Base-by-base conservation (phyloP, 2,329 filamentous ascomycete species). In the Pseudocercospora pini-densiflorae region DNA sequence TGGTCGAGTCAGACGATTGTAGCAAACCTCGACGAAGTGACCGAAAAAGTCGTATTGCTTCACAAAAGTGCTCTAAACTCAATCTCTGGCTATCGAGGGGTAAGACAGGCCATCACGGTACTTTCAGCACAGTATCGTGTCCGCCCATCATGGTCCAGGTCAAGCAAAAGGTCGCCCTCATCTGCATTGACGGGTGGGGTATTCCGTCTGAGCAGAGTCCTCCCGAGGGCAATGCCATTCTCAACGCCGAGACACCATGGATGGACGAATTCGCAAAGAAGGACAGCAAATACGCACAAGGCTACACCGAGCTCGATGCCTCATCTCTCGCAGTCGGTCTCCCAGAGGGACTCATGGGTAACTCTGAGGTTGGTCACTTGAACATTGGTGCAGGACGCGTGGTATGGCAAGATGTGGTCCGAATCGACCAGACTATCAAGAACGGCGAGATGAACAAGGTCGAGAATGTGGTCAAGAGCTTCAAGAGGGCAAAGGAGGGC, bases 141-240 rank as follows among this genome's bases (percentile, higher is more conserved):
- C 45, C 31, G 40, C 31, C 69, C 71, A 74, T 65, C 64, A 91
- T 91, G 89, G 85, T 84, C 70, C 83, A 88, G 76, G 87, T 90
- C 77, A 86, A 91, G 77, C 88, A 91, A 69, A 91, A 91, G 80
- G 85, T 86, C 70, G 89, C 88, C 70, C 84, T 92, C 75, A 91
- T 99, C 87, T 95, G 98, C 83, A 99, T 99, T 86, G 95, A 99
- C 84, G 95, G 95, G 78, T 99, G 95, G 95, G 95, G 95, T 78
- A 88, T 98, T 76, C 88, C 94, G 75, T 89, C 89, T 70, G 90
- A 90, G 72, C 83, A 89, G 66, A 96, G 93, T 64, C 92, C 91
- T 76, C 91, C 92, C 77, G 81, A 69, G 19, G 69, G 95, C 81
- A 94, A 99, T 84, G 95, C 95, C 78, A 98, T 99, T 80, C 90